phyloP scores from a whole-genome alignment of 2,329 filamentous ascomycete species.

The Juglanconis juglandina region DNA sequence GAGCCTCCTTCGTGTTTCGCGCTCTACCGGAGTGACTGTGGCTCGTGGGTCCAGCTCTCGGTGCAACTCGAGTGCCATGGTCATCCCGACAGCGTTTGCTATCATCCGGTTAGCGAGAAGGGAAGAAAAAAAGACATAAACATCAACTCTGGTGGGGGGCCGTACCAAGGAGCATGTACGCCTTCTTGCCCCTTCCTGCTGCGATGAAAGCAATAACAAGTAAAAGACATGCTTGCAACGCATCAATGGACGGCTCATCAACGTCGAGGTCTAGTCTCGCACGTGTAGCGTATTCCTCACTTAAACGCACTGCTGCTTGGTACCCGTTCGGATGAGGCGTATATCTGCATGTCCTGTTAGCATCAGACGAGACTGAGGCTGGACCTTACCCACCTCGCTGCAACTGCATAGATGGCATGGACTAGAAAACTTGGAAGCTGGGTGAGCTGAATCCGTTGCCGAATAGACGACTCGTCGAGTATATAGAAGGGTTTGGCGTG shows the following conservation, averaged over 20 bases:
- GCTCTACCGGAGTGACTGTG: constrained; percentile 63
- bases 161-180: constrained; percentile 79
- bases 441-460: constrained; percentile 67
- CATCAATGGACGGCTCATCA: constrained; percentile 78
- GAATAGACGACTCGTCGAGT: constrained; percentile 70
- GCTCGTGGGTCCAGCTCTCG: constrained; percentile 66
- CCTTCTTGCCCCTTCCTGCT: constrained; percentile 75
- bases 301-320: constrained; percentile 63
- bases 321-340: constrained; percentile 65
- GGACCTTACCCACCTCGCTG: constrained; percentile 49
- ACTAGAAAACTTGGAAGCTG: constrained; percentile 58
- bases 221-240: constrained; percentile 70
- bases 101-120: constrained; percentile 30
- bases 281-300: constrained; percentile 69
- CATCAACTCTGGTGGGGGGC: neutral
- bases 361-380: constrained; percentile 9
- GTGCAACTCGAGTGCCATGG: constrained; percentile 75
- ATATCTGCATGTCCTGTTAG: constrained; percentile 51
- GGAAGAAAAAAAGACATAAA: neutral
- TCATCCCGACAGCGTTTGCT: constrained; percentile 79
- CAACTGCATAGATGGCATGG: constrained; percentile 59
- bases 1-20: constrained; percentile 72
- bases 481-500: constrained; percentile 82
- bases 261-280: constrained; percentile 69
- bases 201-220: constrained; percentile 74